Base-by-base conservation (phyloP, 768 basidiomycete genomes). In the Pleurotus ostreatus region DNA sequence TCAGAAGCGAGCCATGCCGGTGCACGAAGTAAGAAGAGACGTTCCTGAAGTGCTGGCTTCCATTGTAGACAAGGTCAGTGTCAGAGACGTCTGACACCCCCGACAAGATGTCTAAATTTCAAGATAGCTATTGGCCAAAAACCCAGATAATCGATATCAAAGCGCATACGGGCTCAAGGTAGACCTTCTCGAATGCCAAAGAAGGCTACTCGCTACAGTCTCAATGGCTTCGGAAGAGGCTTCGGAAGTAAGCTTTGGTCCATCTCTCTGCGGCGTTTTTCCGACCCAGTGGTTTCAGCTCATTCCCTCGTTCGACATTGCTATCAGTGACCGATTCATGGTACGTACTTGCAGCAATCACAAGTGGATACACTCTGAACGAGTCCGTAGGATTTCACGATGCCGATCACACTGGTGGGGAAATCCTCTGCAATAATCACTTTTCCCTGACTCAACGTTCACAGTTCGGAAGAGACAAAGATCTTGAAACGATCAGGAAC, bases 1-100 rank as follows among this genome's bases (percentile, higher is more conserved):
- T 20, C 86, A 88, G 64, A 86, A 85, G 61, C 70, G 84, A 12
- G 85, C 87, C 0, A 86, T 86, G 81, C 84, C 84, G 7, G 86
- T 89, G 11, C 86, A 88, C 59, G 87, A 89, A 63, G 82, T 88
- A 16, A 75, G 88, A 43, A 74, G 85, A 46, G 88, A 90, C 65
- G 77, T 88, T 3, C 87, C 88, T 1, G 82, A 84, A 59, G 86
- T 90, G 11, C 69, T 90, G 18, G 85, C 85, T 3, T 72, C 76
- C 56, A 86, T 90, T 47, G 80, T 90, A 56, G 85, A 88, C 61
- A 88, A 85, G 74, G 85, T 79, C 61, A 45, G 12, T 34, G 30
- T 34, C 30, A 34, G 30, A 34, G 8, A 8, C 30, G 8, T 34
- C 30, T 34, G 30, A 34, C 30, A 34, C 30, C 11, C 30, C 2